A percentile compares a stretch with the other conserved stretches of the same genome.
Evolutionary conservation across 2,329 filamentous ascomycete species (phyloP).

Genomic region (Hypoxylon sp.): DNA sequence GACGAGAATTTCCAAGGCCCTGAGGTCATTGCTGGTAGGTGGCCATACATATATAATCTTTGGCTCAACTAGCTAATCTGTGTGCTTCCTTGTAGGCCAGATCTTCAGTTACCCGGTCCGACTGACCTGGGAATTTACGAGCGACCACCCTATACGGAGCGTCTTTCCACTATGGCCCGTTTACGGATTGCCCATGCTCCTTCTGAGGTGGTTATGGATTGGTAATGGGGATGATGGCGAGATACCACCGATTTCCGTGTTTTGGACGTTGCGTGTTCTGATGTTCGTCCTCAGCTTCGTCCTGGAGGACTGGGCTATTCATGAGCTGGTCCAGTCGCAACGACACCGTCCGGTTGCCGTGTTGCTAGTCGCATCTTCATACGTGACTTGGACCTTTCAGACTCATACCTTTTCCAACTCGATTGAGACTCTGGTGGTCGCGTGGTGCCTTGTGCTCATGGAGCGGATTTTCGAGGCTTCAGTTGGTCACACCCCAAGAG

Average conservation of each 20-base stretch:
- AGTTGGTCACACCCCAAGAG: slow-evolving; percentile 64
- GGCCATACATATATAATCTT: neutral
- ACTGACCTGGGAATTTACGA: slow-evolving; percentile 96
- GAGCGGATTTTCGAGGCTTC: slow-evolving; percentile 84
- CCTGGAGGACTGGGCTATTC: slow-evolving; percentile 95
- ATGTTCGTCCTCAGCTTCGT: slow-evolving; percentile 98
- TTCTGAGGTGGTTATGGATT: slow-evolving; percentile 92
- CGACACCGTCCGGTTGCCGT: slow-evolving; percentile 80
- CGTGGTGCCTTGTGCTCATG: slow-evolving; percentile 94
- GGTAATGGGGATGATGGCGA: slow-evolving; percentile 82
- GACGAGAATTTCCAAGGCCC: slow-evolving; percentile 99
- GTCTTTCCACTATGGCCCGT: slow-evolving; percentile 96
- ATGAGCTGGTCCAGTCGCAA: slow-evolving; percentile 86
- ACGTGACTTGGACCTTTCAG: slow-evolving; percentile 99
- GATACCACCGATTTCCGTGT: slow-evolving; percentile 86
- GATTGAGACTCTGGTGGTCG: slow-evolving; percentile 90
- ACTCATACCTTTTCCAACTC: slow-evolving; percentile 99
- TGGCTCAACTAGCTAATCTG: slow-evolving; percentile 25
- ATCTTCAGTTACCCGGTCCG: slow-evolving; percentile 93
- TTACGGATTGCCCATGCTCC: slow-evolving; percentile 93
- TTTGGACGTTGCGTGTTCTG: slow-evolving; percentile 86
- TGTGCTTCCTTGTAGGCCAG: slow-evolving; percentile 71
- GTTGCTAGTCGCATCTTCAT: slow-evolving; percentile 91
- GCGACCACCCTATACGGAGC: slow-evolving; percentile 88
- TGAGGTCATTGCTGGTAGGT: slow-evolving; percentile 91